phyloP scores from a whole-genome alignment of 2,329 filamentous ascomycete genomes.

The Diaporthe nobilis region DNA sequence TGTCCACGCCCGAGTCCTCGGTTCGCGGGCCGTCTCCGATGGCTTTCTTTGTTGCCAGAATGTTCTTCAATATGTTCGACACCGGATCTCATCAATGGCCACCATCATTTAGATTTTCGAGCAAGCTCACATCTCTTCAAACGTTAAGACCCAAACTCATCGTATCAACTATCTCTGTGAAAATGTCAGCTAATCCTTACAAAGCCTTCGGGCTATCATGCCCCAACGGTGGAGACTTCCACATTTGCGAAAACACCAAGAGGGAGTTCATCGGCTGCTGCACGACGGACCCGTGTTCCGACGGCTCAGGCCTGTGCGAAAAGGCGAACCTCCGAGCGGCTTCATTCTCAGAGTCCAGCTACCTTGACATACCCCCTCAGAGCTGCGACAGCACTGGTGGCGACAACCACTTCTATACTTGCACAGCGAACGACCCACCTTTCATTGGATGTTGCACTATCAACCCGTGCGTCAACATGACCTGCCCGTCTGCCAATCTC shows the following conservation, averaged over 20 bases:
- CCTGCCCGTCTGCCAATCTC: constrained; percentile 47
- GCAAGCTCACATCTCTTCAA: neutral
- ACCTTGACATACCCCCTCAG: constrained; percentile 50
- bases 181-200: constrained; percentile 25
- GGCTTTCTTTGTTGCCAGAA: constrained; percentile 15
- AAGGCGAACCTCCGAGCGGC: constrained; percentile 46
- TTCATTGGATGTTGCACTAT: constrained; percentile 57
- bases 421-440: constrained; percentile 47
- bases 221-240: constrained; percentile 50
- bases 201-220: constrained; percentile 46
- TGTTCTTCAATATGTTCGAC: neutral
- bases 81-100: too few species aligned
- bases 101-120: neutral
- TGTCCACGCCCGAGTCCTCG: neutral
- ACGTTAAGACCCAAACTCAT: neutral
- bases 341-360: constrained; percentile 48
- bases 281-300: constrained; percentile 52
- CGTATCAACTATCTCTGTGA: neutral
- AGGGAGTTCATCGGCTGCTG: constrained; percentile 58
- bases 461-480: constrained; percentile 50
- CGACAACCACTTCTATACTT: constrained; percentile 53
- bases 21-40: neutral
- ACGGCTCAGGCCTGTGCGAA: constrained; percentile 52
- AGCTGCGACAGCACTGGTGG: constrained; percentile 47
- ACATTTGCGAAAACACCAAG: constrained; percentile 51